These are phyloP conservation scores for Pseudodiploospora longispora DNA, from an alignment of 2,329 filamentous ascomycete species.

Conservation along the genomic window DNA sequence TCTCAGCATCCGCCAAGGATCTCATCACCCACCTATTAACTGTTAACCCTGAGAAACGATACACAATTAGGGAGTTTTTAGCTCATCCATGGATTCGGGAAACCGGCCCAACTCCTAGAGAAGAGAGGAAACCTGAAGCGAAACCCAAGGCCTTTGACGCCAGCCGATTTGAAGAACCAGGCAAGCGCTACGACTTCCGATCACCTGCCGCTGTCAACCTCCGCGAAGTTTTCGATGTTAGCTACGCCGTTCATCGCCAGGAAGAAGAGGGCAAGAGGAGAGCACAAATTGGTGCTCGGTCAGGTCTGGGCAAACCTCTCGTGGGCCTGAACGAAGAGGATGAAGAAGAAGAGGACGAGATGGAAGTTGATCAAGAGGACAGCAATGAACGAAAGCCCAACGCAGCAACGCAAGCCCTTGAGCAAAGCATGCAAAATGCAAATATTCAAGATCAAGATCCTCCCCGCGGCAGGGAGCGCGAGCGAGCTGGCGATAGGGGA, in stretches of 20 bases:
- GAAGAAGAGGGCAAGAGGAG: constrained; percentile 91
- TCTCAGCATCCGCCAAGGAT: constrained; percentile 90
- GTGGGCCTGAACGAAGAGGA: constrained; percentile 63
- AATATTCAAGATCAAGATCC: constrained; percentile 52
- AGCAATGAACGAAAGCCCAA: constrained; percentile 35
- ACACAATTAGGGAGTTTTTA: constrained; percentile 86
- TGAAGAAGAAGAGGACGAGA: constrained; percentile 51
- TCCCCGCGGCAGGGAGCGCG: constrained; percentile 24
- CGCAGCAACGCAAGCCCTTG: constrained; percentile 57
- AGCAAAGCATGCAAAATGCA: constrained; percentile 79
- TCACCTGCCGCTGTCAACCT: constrained; percentile 92
- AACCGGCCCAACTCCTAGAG: constrained; percentile 47
- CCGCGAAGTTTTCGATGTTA: constrained; percentile 94
- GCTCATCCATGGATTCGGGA: constrained; percentile 87
- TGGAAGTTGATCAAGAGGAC: constrained; percentile 56
- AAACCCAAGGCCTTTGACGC: constrained; percentile 49
- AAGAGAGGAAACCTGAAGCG: constrained; percentile 49
- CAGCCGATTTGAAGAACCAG: constrained; percentile 44
- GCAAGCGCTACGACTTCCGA: constrained; percentile 80
- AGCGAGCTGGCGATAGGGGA: constrained; percentile 46
- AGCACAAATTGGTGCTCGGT: constrained; percentile 72
- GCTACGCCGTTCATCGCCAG: constrained; percentile 94
- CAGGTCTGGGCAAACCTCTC: constrained; percentile 46
- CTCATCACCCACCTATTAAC: constrained; percentile 87
- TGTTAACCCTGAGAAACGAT: constrained; percentile 91